phyloP scores from a whole-genome alignment of 2,329 filamentous ascomycete species.

The Nannizziopsis arthrosporioides region DNA sequence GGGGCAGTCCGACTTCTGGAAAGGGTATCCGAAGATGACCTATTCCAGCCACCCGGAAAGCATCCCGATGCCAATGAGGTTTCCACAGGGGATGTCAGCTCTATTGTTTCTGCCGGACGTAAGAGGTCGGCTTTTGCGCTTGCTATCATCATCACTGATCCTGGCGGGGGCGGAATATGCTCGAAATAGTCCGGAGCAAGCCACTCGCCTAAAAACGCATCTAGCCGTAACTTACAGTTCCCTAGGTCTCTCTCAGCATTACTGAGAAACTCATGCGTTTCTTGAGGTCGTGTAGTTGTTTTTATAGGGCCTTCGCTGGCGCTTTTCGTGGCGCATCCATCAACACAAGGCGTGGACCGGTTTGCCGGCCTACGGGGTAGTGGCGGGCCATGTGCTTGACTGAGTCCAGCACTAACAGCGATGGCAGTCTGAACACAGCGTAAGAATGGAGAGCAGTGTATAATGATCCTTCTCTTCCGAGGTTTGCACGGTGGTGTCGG shows the following conservation, averaged over 20 bases:
- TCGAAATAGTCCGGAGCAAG: constrained; percentile 88
- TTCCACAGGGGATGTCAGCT: constrained; percentile 30
- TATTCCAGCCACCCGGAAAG: constrained; percentile 47
- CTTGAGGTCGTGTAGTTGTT: not conserved
- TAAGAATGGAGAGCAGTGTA: constrained; percentile 89
- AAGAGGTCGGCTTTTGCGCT: constrained; percentile 79
- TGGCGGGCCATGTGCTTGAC: constrained; percentile 26
- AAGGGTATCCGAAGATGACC: constrained; percentile 12
- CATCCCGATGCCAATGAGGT: constrained; percentile 32
- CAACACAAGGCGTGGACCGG: too few relatives aligned
- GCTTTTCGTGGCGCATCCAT: too few relatives aligned
- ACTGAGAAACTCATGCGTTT: not conserved
- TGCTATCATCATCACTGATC: constrained; percentile 75
- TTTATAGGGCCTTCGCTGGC: too few relatives aligned
- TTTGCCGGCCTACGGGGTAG: too few relatives aligned
- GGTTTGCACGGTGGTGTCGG: constrained; percentile 27
- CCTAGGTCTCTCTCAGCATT: not conserved
- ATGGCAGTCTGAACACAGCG: constrained; percentile 88
- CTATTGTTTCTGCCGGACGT: constrained; percentile 56
- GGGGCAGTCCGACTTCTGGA: not conserved
- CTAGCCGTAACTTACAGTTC: constrained; percentile 53
- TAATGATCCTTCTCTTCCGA: constrained; percentile 60
- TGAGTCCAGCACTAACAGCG: constrained; percentile 74
- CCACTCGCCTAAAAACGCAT: constrained; percentile 94
- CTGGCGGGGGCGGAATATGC: constrained; percentile 76